Conservation (phyloP, 257 asterid species). For the Solanum medicagineum region DNA sequence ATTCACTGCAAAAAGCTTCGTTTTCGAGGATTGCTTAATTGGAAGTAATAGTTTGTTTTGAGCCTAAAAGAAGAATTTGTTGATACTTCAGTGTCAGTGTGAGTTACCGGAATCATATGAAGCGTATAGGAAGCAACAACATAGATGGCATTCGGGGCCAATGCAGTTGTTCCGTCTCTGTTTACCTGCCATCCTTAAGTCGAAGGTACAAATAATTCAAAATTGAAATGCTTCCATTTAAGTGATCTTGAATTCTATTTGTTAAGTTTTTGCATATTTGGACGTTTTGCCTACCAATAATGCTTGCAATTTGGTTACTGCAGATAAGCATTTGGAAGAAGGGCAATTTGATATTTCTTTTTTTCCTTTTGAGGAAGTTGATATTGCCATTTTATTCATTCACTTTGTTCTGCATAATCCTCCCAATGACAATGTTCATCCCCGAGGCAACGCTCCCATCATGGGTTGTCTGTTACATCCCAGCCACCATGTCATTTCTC, state of each 20-base stretch:
- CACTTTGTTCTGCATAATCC: conserved; percentile 83
- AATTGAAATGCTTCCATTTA: background rate
- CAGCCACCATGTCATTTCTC: conserved; percentile 70
- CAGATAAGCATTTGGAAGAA: conserved; percentile 48
- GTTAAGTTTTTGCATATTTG: background rate
- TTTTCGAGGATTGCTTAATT: background rate
- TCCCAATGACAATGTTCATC: conserved; percentile 87
- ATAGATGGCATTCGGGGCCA: conserved; percentile 99
- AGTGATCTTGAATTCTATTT: background rate
- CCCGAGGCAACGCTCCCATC: conserved; percentile 87
- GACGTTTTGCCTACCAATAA: background rate
- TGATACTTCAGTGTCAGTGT: conserved; percentile 64
- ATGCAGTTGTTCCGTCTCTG: conserved; percentile 96
- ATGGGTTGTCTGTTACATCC: conserved; percentile 89
- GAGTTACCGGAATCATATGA: conserved; percentile 94
- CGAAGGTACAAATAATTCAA: conserved; percentile 39
- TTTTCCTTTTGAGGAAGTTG: conserved; percentile 69
- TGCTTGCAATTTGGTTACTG: background rate
- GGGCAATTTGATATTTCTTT: conserved; percentile 40
- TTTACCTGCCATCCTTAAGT: conserved; percentile 57
- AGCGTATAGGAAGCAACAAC: conserved; percentile 92
- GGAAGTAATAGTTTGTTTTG: background rate
- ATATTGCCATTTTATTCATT: conserved; percentile 86
- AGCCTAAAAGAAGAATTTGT: background rate
- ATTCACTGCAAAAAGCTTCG: background rate